Evolutionary conservation across 148 eudicot species (phyloP), one percentile per base, ranked within the genome.

Genomic region (Heliamphora exappendiculata): DNA sequence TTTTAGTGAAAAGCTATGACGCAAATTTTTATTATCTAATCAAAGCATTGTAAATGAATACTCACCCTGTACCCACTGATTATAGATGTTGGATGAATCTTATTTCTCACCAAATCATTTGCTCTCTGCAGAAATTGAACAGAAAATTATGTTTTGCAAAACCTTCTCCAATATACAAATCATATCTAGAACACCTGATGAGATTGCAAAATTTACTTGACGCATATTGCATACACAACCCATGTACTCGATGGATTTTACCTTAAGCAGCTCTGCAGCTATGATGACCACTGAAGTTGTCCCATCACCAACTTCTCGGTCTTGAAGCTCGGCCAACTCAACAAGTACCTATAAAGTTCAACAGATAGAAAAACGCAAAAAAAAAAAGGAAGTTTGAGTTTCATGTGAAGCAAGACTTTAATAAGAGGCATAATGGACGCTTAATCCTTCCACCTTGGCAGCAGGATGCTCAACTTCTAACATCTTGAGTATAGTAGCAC

Each of bases 241-340:
- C 60, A 45, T 71, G 17, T 13, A 47, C 34, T 20, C 55, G 49
- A 19, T 69, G 36, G 6, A 63, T 47, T 65, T 31, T 59, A 96
- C 98, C 96, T 95, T 95, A 50, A 96, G 99, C 82, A 96, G 85
- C 89, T 96, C 99, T 16, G 98, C 98, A 73, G 99, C 99, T 78
- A 96, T 78, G 39, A 96, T 93, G 36, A 96, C 99, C 67, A 96
- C 99, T 11, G 97, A 96, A 77, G 99, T 96, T 64, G 99, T 96
- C 76, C 99, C 99, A 85, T 96, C 99, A 81, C 99, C 99, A 80
- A 96, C 99, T 87, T 96, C 99, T 78, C 91, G 88, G 82, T 93
- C 99, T 85, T 96, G 99, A 70, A 96, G 95, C 81, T 96, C 94
- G 66, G 99, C 99, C 85, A 96, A 85, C 85, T 96, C 99, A 73